These are phyloP conservation scores for Schizopora paradoxa DNA, from an alignment of 1,284 basidiomycete genomes.

Conservation along the genomic window DNA sequence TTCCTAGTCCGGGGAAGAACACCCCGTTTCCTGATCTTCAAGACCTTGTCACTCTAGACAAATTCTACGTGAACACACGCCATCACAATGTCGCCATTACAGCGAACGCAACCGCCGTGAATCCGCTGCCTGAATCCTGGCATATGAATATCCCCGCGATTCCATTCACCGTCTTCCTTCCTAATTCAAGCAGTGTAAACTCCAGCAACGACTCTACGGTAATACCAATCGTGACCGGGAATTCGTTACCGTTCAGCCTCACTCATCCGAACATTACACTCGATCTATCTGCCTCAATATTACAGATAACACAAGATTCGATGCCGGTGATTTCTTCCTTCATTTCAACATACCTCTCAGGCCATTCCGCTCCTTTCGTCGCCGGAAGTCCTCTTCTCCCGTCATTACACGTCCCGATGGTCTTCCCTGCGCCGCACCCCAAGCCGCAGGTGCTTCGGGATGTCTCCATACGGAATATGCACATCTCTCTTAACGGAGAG, in stretches of 20 bases:
- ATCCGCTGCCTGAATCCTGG: constrained; percentile 7
- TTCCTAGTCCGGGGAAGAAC: constrained; percentile 53
- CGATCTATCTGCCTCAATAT: constrained; percentile 19
- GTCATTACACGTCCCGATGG: constrained; percentile 38
- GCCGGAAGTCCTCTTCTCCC: constrained; percentile 52
- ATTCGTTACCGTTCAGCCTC: constrained; percentile 48
- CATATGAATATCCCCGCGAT: constrained; percentile 46
- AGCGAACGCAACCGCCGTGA: constrained; percentile 37
- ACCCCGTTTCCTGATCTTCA: constrained; percentile 49
- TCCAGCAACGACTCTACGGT: constrained; percentile 22
- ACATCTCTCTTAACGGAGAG: constrained; percentile 43
- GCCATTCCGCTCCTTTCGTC: constrained; percentile 46
- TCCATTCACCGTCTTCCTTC: constrained; percentile 57
- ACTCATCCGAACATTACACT: constrained; percentile 66
- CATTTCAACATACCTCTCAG: constrained; percentile 55
- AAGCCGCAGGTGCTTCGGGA: constrained; percentile 59
- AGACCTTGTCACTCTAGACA: constrained; percentile 52
- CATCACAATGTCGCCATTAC: constrained; percentile 58
- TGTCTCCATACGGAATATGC: constrained; percentile 71
- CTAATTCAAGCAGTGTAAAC: constrained; percentile 20
- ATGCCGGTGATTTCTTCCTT: constrained; percentile 38
- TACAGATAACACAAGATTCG: too few species aligned
- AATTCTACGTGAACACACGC: constrained; percentile 50
- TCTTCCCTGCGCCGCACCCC: constrained; percentile 59
- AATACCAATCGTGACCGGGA: constrained; percentile 36